phyloP scores from a whole-genome alignment of 2,329 filamentous ascomycete genomes.

The Emericellopsis atlantica region DNA sequence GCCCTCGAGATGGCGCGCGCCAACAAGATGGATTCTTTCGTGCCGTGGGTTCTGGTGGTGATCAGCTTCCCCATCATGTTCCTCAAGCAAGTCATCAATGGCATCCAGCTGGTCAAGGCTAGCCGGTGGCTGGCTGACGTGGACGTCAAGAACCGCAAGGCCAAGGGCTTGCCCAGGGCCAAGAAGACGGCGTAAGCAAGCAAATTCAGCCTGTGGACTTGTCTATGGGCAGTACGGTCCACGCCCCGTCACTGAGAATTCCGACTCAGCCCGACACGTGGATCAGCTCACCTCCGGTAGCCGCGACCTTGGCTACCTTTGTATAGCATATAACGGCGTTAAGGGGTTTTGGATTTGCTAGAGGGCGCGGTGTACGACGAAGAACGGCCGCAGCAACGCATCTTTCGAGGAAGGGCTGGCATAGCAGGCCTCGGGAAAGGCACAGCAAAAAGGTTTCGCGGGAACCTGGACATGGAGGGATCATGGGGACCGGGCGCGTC shows the following conservation, averaged over 20 bases:
- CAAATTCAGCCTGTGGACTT: no score
- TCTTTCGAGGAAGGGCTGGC: no score
- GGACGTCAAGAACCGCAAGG: slow-evolving; percentile 55
- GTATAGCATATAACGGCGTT: neutral
- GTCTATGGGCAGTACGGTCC: no score
- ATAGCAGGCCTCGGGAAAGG: neutral
- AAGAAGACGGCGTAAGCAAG: slow-evolving; percentile 7
- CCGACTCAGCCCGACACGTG: no score
- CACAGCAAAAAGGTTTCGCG: neutral
- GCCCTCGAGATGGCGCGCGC: slow-evolving; percentile 86
- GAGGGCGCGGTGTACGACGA: neutral
- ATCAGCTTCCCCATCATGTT: slow-evolving; percentile 80
- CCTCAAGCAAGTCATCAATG: slow-evolving; percentile 86
- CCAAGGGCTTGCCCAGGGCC: slow-evolving; percentile 38
- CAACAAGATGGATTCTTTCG: slow-evolving; percentile 76
- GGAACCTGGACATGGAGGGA: no score
- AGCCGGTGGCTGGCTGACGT: slow-evolving; percentile 87
- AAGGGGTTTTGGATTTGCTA: neutral
- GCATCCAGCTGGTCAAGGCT: slow-evolving; percentile 88
- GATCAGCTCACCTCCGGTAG: no score
- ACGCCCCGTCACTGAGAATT: no score
- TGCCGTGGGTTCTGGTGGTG: slow-evolving; percentile 59
- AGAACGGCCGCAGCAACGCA: neutral
- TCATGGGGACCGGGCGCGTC: no score
- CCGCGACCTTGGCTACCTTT: neutral